These are phyloP conservation scores for Nymphaea colorata DNA, from an alignment of 164 flowering plant species.

Conservation along the genomic window DNA sequence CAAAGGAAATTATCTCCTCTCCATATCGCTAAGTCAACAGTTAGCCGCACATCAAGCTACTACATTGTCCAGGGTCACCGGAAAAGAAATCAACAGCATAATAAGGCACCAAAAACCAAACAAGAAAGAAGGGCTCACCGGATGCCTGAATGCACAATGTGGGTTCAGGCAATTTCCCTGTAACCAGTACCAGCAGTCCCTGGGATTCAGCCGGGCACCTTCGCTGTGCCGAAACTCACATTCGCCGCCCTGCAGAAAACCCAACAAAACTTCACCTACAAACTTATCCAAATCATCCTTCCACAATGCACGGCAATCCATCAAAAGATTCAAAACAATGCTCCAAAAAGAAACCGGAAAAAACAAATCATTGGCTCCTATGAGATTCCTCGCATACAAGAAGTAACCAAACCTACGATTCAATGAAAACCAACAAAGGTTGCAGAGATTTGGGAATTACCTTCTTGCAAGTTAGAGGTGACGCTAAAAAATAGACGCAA, in stretches of 20 bases:
- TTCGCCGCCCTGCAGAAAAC: slow-evolving; percentile 37
- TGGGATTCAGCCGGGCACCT: slow-evolving; percentile 57
- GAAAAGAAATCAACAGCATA: no score
- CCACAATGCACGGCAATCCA: no score
- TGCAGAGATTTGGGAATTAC: slow-evolving; percentile 13
- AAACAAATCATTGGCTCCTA: background rate
- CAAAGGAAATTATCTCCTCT: no score
- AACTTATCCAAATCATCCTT: no score
- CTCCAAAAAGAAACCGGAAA: no score
- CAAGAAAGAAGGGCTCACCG: slow-evolving; percentile 34
- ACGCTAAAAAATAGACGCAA: slow-evolving; percentile 76
- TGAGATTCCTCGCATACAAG: background rate
- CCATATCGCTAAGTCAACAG: no score
- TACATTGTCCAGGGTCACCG: no score
- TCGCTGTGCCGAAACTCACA: slow-evolving; percentile 80
- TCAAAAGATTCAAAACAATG: no score
- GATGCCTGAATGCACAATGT: slow-evolving; percentile 66
- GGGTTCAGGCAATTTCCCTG: slow-evolving; percentile 55
- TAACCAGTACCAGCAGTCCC: slow-evolving; percentile 82
- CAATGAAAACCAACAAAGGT: background rate
- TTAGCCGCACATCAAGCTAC: no score
- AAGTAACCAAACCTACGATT: background rate
- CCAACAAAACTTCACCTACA: no score
- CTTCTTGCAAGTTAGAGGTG: slow-evolving; percentile 95
- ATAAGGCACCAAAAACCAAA: background rate